A percentile compares a stretch with the other conserved stretches of the same genome.
These are phyloP conservation scores for Acaromyces ingoldii DNA, from an alignment of 1,284 basidiomycete species.

Conservation along the genomic window DNA sequence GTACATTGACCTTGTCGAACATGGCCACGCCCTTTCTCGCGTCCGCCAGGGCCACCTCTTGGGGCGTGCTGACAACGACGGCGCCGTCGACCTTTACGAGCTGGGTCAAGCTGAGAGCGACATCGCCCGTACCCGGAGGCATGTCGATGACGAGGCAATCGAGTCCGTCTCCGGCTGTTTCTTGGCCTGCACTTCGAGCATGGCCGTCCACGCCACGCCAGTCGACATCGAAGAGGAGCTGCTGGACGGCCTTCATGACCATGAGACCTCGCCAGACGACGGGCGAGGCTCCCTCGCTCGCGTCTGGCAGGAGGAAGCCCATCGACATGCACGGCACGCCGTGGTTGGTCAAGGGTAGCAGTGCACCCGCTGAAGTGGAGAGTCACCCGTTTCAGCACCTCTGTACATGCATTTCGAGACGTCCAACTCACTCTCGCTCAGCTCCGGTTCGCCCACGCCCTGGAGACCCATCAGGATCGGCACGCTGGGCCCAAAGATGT, in stretches of 20 bases:
- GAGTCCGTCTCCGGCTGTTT: constrained; percentile 49
- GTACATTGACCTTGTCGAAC: constrained; percentile 83
- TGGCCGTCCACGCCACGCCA: constrained; percentile 60
- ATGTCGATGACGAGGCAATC: constrained; percentile 91
- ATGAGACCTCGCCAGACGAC: constrained; percentile 94
- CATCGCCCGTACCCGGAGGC: constrained; percentile 96
- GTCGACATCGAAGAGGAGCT: constrained; percentile 92
- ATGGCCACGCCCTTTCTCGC: constrained; percentile 88
- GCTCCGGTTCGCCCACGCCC: constrained; percentile 69
- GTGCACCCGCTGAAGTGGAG: constrained; percentile 59
- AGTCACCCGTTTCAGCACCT: not conserved
- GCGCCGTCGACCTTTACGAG: constrained; percentile 59
- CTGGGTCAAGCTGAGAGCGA: constrained; percentile 86
- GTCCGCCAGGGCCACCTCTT: constrained; percentile 87
- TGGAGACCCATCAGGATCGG: constrained; percentile 91
- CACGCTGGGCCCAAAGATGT: constrained; percentile 93
- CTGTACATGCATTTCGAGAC: too few species aligned
- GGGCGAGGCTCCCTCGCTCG: constrained; percentile 22
- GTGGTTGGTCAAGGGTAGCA: constrained; percentile 82
- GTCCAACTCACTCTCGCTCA: constrained; percentile 56
- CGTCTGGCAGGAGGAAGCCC: constrained; percentile 64
- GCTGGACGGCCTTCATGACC: constrained; percentile 98
- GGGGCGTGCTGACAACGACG: constrained; percentile 78
- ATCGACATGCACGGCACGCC: constrained; percentile 94
- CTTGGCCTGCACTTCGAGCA: not conserved